Base-by-base conservation (phyloP, 805 yeast genomes). In the Priceomyces haplophilus region DNA sequence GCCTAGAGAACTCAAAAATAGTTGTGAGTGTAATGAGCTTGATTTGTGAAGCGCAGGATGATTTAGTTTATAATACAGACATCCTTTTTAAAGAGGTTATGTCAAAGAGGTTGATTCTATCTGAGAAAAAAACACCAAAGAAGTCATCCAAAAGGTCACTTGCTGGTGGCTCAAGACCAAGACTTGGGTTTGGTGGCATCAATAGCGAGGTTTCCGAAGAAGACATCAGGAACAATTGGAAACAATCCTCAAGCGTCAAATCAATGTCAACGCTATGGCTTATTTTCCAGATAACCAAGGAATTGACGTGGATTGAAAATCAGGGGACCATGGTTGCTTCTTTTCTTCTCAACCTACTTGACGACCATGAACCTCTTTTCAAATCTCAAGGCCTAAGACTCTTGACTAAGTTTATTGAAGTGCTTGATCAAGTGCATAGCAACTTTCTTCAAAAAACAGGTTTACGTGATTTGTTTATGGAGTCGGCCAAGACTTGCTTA, bases 301-400 rank as follows among this genome's bases (percentile, higher is more conserved):
- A n/a, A 7, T 23, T 27, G 13, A 32, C 33, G 7, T 44, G 46
- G 45, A 46, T 48, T 8, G 45, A 41, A 2, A 17, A 39, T 2
- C 40, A 53, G 29, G 59, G 68, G 64, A 50, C 57, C 6, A n/a
- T 55, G 2, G 40, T 64, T 10, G 52, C 69, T 8, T 55, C 72
- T 4, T 65, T 64, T 36, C 50, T 62, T 3, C 53, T 69, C 15
- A 65, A 64, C 36, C 50, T 69, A 5, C 52, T 67, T 31, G 70
- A 66, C 43, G 68, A 66, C 43, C 57, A 61, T 35, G 62, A 60
- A 19, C 58, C 62, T 4, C 29, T 40, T 4, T 51, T 58, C 36
- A 64, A 67, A 41, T 45, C 52, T 1, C 62, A 60, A 38, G 64
- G 58, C 15, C 49, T 59, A 35, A 39, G 42, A 6, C 39, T 62